Percentiles rank a stretch among this genome's conserved stretches.
Conservation (phyloP, 2,329 filamentous ascomycete species). For the Westerdykella aurantiaca region DNA sequence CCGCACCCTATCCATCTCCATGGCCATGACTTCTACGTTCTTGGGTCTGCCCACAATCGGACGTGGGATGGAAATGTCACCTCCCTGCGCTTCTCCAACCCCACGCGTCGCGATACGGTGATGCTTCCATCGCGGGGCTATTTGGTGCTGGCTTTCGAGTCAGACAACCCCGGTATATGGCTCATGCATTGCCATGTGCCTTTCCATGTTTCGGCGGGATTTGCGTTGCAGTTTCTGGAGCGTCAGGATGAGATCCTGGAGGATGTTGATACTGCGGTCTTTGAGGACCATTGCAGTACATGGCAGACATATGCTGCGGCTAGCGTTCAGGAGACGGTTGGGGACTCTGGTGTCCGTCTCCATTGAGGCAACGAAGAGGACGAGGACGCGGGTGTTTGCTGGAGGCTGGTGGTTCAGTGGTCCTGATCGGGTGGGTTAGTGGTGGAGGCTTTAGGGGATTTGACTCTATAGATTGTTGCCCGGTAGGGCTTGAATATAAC, state of each 20-base stretch:
- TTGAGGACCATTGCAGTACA: too few relatives aligned
- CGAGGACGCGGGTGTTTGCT: too few relatives aligned
- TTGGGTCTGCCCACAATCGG: conserved; percentile 19
- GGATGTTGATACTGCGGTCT: too few relatives aligned
- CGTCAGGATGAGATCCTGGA: conserved; percentile 20
- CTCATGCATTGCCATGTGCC: conserved; percentile 39
- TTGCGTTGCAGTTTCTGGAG: conserved; percentile 53
- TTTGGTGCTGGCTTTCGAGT: conserved; percentile 34
- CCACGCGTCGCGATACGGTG: conserved; percentile 33
- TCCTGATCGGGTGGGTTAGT: too few relatives aligned
- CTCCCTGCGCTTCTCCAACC: conserved; percentile 26
- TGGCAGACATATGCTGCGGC: too few relatives aligned
- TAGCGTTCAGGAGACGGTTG: too few relatives aligned
- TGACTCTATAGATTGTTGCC: too few relatives aligned
- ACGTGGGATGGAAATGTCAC: conserved; percentile 29
- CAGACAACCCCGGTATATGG: conserved; percentile 35
- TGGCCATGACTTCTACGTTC: conserved; percentile 41
- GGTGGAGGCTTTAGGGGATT: too few relatives aligned
- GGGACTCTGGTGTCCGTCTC: too few relatives aligned
- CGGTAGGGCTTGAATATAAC: too few relatives aligned
- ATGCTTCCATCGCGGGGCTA: conserved; percentile 31
- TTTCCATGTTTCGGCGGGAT: conserved; percentile 32
- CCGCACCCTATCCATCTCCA: conserved; percentile 40
- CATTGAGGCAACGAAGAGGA: too few relatives aligned
- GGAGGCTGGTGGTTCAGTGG: too few relatives aligned